phyloP scores from a whole-genome alignment of 1,284 basidiomycete genomes.

The Moesziomyces antarcticus region DNA sequence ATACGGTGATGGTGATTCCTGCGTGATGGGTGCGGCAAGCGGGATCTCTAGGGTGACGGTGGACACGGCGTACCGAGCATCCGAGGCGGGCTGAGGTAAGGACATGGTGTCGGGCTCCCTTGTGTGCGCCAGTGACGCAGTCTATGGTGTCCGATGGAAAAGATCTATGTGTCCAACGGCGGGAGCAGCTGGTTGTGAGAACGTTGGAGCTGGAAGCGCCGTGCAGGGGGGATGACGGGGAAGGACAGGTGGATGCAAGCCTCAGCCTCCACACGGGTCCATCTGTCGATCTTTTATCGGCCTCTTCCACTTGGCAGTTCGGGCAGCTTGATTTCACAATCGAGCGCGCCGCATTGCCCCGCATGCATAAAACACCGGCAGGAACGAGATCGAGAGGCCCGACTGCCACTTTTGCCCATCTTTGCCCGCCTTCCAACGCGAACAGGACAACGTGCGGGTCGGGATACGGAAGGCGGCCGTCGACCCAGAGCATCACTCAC shows the following conservation, averaged over 20 bases:
- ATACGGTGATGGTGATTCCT: conserved; percentile 29
- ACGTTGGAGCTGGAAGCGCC: too few species aligned
- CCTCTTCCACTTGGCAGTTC: background rate
- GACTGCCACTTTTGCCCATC: too few species aligned
- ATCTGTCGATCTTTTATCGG: background rate
- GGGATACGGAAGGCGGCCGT: too few species aligned
- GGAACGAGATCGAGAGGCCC: too few species aligned
- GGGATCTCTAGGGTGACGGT: conserved; percentile 56
- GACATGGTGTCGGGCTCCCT: conserved; percentile 9
- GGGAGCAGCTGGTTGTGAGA: too few species aligned
- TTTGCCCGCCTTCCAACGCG: too few species aligned
- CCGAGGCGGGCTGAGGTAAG: conserved; percentile 18
- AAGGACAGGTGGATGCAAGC: background rate
- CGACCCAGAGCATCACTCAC: too few species aligned
- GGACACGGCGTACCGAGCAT: conserved; percentile 46
- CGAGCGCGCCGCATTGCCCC: too few species aligned
- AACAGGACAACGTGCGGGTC: too few species aligned
- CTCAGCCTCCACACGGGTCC: background rate
- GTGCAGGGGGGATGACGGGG: background rate
- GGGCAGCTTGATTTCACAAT: background rate
- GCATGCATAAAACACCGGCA: too few species aligned
- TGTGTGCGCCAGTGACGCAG: background rate
- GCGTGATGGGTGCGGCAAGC: conserved; percentile 26
- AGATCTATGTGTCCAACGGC: too few species aligned
- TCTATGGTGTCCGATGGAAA: background rate